Conservation (phyloP, 2,329 filamentous ascomycete species). For the Clonostachys rhizophaga region DNA sequence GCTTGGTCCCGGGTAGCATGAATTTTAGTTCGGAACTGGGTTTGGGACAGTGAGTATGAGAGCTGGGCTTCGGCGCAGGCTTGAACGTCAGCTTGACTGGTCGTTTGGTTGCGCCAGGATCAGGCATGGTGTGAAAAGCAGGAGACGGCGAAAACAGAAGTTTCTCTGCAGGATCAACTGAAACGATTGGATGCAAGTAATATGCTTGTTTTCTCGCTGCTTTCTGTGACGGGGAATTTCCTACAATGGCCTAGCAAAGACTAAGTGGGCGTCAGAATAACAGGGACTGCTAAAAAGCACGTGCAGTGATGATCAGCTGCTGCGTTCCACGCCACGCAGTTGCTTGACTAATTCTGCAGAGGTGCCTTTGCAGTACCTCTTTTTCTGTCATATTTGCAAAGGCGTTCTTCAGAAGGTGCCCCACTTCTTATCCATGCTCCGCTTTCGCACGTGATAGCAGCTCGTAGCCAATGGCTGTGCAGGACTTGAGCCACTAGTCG, state of each 20-base stretch:
- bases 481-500: not conserved
- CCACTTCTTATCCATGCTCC: no score
- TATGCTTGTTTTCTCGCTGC: not conserved
- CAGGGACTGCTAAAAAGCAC: not conserved
- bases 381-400: no score
- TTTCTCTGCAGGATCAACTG: not conserved
- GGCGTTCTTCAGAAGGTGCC: no score
- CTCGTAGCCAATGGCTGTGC: no score
- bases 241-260: no score
- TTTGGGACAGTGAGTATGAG: constrained; percentile 14
- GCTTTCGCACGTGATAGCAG: no score
- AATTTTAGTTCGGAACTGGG: constrained; percentile 19
- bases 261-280: not conserved
- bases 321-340: no score
- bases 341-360: no score
- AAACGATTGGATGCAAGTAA: not conserved
- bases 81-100: constrained; percentile 15
- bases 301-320: no score
- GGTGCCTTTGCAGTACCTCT: no score
- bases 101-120: constrained; percentile 5
- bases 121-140: constrained; percentile 8
- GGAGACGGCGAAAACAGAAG: not conserved
- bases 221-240: no score
- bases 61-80: constrained; percentile 11
- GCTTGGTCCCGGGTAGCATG: constrained; percentile 15